These are phyloP conservation scores for Tulasnella sp. DNA, from an alignment of 768 basidiomycete species.

Conservation along the genomic window DNA sequence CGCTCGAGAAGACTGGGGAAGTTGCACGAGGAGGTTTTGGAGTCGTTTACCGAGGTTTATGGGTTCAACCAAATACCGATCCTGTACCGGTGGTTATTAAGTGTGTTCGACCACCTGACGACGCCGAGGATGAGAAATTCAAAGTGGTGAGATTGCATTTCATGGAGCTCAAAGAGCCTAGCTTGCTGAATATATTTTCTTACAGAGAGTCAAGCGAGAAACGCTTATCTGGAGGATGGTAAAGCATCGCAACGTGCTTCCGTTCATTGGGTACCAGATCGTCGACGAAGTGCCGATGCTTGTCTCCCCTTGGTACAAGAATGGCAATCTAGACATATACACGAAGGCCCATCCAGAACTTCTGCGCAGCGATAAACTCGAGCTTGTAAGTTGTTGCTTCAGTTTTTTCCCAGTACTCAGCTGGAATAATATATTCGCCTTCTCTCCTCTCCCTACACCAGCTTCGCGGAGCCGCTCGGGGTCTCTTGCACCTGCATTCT, in stretches of 20 bases:
- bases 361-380: not conserved
- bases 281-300: not conserved
- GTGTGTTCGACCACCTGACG: no score
- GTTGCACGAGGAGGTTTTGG: no score
- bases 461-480: not conserved
- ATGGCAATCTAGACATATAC: not conserved
- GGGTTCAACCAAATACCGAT: no score
- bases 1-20: no score
- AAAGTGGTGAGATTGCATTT: no score
- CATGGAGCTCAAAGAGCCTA: no score
- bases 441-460: not conserved
- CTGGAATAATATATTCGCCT: not conserved
- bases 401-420: not conserved
- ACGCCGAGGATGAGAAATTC: no score
- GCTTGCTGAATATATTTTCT: not conserved
- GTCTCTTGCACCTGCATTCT: not conserved
- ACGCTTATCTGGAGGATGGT: not conserved
- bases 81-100: no score
- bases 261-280: not conserved
- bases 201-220: not conserved
- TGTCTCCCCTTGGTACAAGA: not conserved
- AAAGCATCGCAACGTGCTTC: not conserved
- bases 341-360: not conserved
- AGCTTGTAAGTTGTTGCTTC: not conserved
- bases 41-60: no score